phyloP scores from a whole-genome alignment of 2,329 filamentous ascomycete species.

The Monilinia aucupariae region DNA sequence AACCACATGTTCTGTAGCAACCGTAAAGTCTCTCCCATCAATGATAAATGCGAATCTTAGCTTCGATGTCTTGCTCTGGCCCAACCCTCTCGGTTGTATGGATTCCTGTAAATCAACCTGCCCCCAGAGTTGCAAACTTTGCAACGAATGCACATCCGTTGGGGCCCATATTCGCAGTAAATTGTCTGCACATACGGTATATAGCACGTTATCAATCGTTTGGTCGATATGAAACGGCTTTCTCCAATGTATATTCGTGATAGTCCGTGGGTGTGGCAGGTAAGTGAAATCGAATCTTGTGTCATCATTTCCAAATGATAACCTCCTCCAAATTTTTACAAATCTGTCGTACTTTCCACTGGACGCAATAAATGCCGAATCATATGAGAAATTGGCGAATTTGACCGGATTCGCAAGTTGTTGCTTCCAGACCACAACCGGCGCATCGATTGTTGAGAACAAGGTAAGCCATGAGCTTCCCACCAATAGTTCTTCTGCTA shows the following conservation, averaged over 20 bases:
- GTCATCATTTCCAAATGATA: conserved; percentile 77
- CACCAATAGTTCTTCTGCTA: conserved; percentile 75
- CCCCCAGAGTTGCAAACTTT: conserved; percentile 73
- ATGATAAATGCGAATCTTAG: conserved; percentile 73
- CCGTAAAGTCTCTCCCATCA: conserved; percentile 72
- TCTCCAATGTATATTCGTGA: conserved; percentile 86
- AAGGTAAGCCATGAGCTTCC: conserved; percentile 66
- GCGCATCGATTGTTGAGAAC: conserved; percentile 49
- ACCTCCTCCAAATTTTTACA: conserved; percentile 86
- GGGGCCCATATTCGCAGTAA: conserved; percentile 78
- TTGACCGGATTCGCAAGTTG: conserved; percentile 66
- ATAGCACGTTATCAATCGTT: conserved; percentile 78
- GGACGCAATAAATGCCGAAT: conserved; percentile 81
- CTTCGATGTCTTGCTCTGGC: conserved; percentile 24
- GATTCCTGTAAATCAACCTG: conserved; percentile 70
- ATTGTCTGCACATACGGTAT: conserved; percentile 80
- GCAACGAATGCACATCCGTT: conserved; percentile 63
- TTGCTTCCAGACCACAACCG: conserved; percentile 66
- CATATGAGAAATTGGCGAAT: conserved; percentile 74
- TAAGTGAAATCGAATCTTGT: conserved; percentile 88
- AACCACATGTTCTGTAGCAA: conserved; percentile 71
- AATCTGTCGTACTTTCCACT: conserved; percentile 72
- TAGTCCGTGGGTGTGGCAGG: conserved; percentile 71
- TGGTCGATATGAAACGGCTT: conserved; percentile 72
- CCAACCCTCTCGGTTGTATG: conserved; percentile 45